Evolutionary conservation across 176 grass and related monocot genomes (phyloP), one percentile per base, ranked within the genome.

Genomic region (Raddia distichophylla): DNA sequence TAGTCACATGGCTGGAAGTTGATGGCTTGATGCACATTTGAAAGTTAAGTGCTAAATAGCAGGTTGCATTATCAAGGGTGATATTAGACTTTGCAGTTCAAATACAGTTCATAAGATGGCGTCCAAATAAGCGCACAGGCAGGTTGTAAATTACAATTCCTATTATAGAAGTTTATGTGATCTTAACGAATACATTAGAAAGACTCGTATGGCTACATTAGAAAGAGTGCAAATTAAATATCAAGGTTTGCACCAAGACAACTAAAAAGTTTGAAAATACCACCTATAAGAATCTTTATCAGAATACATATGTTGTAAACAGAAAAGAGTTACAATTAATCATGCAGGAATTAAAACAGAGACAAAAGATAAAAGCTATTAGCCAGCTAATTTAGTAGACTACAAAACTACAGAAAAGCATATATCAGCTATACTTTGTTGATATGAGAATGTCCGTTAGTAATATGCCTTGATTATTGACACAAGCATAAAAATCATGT

Each of bases 81-180:
- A 22, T 43, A 73, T 20, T 64, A 40, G 34, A 53, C 69, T 67
- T 43, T 50, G 2, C 37, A 40, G 2, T n/a, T 37, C 3, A 79
- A 79, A 62, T 40, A 84, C 12, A 10, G 15, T 20, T 68, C 46
- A 56, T 22, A 68, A 75, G 80, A 75, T 49, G 63, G 62, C 37
- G 14, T 35, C 32, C 43, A 73, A 66, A 40, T 18, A 13, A 70
- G 58, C 13, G 64, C 3, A 14, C 13, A 60, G 77, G 43, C 40
- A 88, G 9, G 20, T 63, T 22, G 11, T 58, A 58, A 20, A 88
- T 51, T 52, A 44, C 15, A 59, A 4, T 22, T 54, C 43, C 68
- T 52, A 83, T 17, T 59, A 17, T 46, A 54, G n/a, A 54, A 77
- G 5, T 61, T 4, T 67, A 9, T 13, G 20, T 11, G 60, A 22